A percentile compares a stretch with the other conserved stretches of the same genome.
phyloP scores from a whole-genome alignment of 164 flowering plant species.

The Piper betle region DNA sequence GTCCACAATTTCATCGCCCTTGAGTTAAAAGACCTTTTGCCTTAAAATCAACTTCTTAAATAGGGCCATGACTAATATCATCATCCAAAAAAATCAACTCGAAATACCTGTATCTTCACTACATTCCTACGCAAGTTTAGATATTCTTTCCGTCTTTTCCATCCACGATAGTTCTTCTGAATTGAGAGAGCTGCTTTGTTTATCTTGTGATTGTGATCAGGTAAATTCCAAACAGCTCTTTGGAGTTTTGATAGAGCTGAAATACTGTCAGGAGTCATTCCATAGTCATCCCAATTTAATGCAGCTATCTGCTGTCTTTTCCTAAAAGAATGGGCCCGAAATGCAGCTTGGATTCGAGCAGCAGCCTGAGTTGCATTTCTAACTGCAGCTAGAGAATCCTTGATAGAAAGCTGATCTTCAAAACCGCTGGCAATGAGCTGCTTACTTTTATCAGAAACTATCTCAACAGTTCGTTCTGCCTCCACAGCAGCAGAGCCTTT shows the following conservation, averaged over 20 bases:
- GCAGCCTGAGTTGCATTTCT: slow-evolving; percentile 94
- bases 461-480: slow-evolving; percentile 61
- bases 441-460: slow-evolving; percentile 27
- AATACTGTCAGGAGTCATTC: slow-evolving; percentile 34
- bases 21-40: no score
- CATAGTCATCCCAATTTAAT: slow-evolving; percentile 36
- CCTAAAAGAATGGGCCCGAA: slow-evolving; percentile 89
- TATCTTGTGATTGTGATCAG: slow-evolving; percentile 27
- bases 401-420: slow-evolving; percentile 58
- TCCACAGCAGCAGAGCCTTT: slow-evolving; percentile 59
- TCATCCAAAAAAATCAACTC: background rate
- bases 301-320: slow-evolving; percentile 34
- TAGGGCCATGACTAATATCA: background rate
- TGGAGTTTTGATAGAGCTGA: slow-evolving; percentile 48
- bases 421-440: slow-evolving; percentile 7
- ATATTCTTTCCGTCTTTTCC: slow-evolving; percentile 82
- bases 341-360: slow-evolving; percentile 91
- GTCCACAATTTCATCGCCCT: no score
- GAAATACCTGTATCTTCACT: slow-evolving; percentile 78
- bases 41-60: no score
- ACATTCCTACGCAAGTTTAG: slow-evolving; percentile 73
- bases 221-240: slow-evolving; percentile 29
- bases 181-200: slow-evolving; percentile 73
- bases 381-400: slow-evolving; percentile 68
- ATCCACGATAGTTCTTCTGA: slow-evolving; percentile 91